These are phyloP conservation scores for Blastomyces emzantsi DNA, from an alignment of 2,329 filamentous ascomycete species.

Conservation along the genomic window DNA sequence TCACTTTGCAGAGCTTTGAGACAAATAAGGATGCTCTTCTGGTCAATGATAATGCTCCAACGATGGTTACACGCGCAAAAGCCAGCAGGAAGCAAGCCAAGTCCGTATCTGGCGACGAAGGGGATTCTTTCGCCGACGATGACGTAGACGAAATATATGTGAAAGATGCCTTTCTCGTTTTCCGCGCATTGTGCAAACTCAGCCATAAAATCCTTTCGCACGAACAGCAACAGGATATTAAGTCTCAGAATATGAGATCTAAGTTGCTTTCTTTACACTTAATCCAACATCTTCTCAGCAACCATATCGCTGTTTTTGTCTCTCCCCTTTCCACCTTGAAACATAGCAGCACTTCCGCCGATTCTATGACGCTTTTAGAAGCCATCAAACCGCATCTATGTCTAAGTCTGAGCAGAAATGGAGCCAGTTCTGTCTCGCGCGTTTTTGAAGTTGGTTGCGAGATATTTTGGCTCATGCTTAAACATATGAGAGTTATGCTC, in stretches of 20 bases:
- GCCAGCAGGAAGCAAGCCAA: constrained; percentile 38
- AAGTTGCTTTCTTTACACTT: constrained; percentile 93
- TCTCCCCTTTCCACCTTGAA: constrained; percentile 88
- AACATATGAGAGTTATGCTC: constrained; percentile 83
- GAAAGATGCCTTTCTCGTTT: constrained; percentile 92
- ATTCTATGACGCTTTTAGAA: constrained; percentile 79
- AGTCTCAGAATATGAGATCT: constrained; percentile 92
- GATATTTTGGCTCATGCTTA: constrained; percentile 96
- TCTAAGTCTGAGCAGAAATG: constrained; percentile 88
- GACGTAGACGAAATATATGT: constrained; percentile 94
- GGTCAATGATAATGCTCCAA: constrained; percentile 58
- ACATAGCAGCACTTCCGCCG: constrained; percentile 76
- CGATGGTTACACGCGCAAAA: constrained; percentile 55
- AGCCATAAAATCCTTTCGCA: constrained; percentile 84
- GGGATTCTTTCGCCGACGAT: constrained; percentile 41
- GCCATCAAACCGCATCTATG: constrained; percentile 96
- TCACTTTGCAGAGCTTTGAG: constrained; percentile 61
- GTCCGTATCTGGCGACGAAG: constrained; percentile 33
- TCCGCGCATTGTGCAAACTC: constrained; percentile 93
- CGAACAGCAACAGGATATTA: constrained; percentile 86
- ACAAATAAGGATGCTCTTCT: constrained; percentile 58
- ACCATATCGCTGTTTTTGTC: constrained; percentile 82
- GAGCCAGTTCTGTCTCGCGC: constrained; percentile 79
- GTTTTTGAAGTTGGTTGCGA: constrained; percentile 96
- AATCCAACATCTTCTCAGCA: constrained; percentile 90